Evolutionary conservation across 2,329 filamentous ascomycete genomes (phyloP).

Genomic region (Thermothelomyces thermophilus): DNA sequence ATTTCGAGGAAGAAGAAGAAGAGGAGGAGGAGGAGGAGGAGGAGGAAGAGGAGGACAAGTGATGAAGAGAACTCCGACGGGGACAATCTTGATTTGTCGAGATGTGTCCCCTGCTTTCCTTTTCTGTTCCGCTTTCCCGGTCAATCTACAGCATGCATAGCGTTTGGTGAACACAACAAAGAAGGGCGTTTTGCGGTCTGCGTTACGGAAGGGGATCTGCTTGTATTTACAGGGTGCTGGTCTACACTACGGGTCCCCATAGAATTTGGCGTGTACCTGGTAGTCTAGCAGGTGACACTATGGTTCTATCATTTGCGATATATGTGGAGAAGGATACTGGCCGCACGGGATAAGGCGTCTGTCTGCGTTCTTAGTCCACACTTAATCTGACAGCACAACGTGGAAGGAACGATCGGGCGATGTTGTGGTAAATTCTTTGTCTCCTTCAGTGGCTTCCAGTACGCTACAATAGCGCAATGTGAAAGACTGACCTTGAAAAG

Average conservation of each 20-base stretch:
- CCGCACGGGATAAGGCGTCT: no score
- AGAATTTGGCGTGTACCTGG: not conserved
- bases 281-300: no score
- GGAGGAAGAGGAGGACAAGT: constrained; percentile 23
- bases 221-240: not conserved
- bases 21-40: constrained; percentile 50
- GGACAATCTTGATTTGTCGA: not conserved
- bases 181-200: constrained; percentile 9
- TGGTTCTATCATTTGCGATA: no score
- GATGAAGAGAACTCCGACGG: not conserved
- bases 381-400: no score
- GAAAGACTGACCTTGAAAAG: no score
- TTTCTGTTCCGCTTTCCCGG: not conserved
- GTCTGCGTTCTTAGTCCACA: no score
- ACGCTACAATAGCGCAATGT: no score
- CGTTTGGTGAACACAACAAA: constrained; percentile 11
- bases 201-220: constrained; percentile 2
- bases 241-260: not conserved
- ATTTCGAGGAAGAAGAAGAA: constrained; percentile 53
- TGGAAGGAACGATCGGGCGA: no score
- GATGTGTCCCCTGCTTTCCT: not conserved
- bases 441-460: no score
- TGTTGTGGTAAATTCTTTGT: no score
- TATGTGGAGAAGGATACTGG: no score
- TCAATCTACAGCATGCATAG: constrained; percentile 17